Conservation (phyloP, 768 basidiomycete species). For the Hygrophoropsis aurantiaca region DNA sequence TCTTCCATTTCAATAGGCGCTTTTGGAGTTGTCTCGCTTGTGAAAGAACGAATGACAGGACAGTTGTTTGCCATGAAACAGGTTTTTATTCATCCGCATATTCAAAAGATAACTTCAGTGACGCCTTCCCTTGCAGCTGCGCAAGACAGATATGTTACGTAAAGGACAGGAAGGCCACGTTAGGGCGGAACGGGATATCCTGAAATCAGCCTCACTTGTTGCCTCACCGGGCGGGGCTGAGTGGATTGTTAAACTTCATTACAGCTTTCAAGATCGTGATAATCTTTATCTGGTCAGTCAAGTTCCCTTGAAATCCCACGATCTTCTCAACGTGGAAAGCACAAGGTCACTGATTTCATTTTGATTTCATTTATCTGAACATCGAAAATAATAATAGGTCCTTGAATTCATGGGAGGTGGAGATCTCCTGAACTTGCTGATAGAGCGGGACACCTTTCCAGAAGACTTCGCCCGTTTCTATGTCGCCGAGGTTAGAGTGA, state of each 20-base stretch:
- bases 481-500: slow-evolving; percentile 74
- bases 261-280: slow-evolving; percentile 95
- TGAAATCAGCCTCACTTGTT: slow-evolving; percentile 85
- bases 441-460: slow-evolving; percentile 87
- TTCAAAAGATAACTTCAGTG: too few relatives aligned
- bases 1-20: slow-evolving; percentile 58
- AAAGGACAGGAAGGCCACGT: slow-evolving; percentile 98
- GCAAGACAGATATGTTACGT: slow-evolving; percentile 90
- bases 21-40: slow-evolving; percentile 94
- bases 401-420: slow-evolving; percentile 96
- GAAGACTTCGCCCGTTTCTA: slow-evolving; percentile 94
- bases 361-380: slow-evolving; percentile 49
- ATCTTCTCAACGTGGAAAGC: slow-evolving; percentile 19
- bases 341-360: slow-evolving; percentile 46
- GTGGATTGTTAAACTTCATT: slow-evolving; percentile 93
- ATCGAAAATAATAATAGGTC: slow-evolving; percentile 52
- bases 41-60: slow-evolving; percentile 76
- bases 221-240: slow-evolving; percentile 73
- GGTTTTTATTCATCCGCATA: slow-evolving; percentile 44
- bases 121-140: slow-evolving; percentile 48
- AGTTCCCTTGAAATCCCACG: slow-evolving; percentile 24
- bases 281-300: slow-evolving; percentile 86
- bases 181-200: slow-evolving; percentile 90
- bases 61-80: slow-evolving; percentile 96
- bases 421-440: slow-evolving; percentile 93